Conservation (phyloP, 129 eudicot species). For the Escallonia rubra region DNA sequence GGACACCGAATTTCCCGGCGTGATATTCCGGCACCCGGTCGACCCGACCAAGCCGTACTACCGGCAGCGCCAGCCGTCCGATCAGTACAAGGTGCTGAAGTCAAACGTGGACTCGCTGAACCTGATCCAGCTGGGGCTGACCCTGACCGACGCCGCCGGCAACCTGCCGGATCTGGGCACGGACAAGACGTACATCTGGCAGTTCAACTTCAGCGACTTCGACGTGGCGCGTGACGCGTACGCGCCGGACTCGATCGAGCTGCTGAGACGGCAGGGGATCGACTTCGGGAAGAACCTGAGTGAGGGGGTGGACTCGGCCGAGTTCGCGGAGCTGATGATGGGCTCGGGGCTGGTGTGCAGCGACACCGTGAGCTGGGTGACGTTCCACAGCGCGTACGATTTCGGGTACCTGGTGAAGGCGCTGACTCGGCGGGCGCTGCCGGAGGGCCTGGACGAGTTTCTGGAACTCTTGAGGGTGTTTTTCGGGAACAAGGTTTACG, state of each 20-base stretch:
- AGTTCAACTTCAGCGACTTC: conserved; percentile 73
- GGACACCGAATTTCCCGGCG: conserved; percentile 97
- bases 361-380: conserved; percentile 77
- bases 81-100: conserved; percentile 48
- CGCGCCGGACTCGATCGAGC: conserved; percentile 65
- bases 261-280: conserved; percentile 56
- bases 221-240: conserved; percentile 52
- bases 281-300: conserved; percentile 51
- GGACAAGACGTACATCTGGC: conserved; percentile 49
- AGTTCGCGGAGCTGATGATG: conserved; percentile 76
- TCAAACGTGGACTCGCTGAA: conserved; percentile 71
- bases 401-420: conserved; percentile 71
- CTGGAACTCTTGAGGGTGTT: conserved; percentile 39
- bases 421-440: conserved; percentile 65
- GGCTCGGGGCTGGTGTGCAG: conserved; percentile 61
- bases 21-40: conserved; percentile 26
- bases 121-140: conserved; percentile 69
- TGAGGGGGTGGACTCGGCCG: conserved; percentile 57
- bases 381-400: conserved; percentile 88
- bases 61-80: conserved; percentile 23
- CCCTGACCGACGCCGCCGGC: conserved; percentile 61
- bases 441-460: conserved; percentile 38
- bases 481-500: conserved; percentile 60
- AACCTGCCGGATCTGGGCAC: conserved; percentile 56
- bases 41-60: conserved; percentile 6